Conservation (phyloP, 345 rosid genomes). For the Pugionium dolabratum region DNA sequence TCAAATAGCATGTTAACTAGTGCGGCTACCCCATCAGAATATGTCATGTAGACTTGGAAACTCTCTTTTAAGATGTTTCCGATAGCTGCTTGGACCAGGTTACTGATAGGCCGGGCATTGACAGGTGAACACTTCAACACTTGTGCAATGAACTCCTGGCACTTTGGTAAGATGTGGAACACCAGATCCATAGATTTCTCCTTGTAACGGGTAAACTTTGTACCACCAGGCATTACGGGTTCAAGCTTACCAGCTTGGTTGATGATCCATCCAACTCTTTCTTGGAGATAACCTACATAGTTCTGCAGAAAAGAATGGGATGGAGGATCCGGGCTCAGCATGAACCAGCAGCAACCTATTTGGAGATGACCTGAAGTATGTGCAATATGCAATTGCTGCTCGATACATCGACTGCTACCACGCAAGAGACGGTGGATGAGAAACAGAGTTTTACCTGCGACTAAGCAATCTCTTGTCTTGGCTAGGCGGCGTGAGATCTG, state of each 20-base stretch:
- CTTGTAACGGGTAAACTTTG: constrained; percentile 47
- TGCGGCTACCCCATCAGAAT: constrained; percentile 53
- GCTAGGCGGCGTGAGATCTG: constrained; percentile 71
- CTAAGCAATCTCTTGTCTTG: constrained; percentile 65
- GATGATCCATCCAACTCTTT: constrained; percentile 77
- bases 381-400: constrained; percentile 60
- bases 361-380: constrained; percentile 75
- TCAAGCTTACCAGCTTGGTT: constrained; percentile 88
- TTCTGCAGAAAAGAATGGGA: constrained; percentile 51
- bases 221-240: constrained; percentile 51
- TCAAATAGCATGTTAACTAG: constrained; percentile 64
- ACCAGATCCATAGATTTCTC: constrained; percentile 57
- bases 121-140: constrained; percentile 61
- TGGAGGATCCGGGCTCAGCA: constrained; percentile 30
- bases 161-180: constrained; percentile 65
- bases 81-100: constrained; percentile 61
- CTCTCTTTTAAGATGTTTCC: constrained; percentile 77
- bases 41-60: constrained; percentile 68
- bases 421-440: constrained; percentile 81
- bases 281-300: constrained; percentile 71
- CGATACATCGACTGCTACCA: constrained; percentile 75
- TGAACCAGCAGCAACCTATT: constrained; percentile 50
- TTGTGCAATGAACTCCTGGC: constrained; percentile 60
- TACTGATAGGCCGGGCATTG: constrained; percentile 32
- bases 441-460: constrained; percentile 74